Conservation (phyloP, 2,329 filamentous ascomycete species). For the Zalaria sp. region DNA sequence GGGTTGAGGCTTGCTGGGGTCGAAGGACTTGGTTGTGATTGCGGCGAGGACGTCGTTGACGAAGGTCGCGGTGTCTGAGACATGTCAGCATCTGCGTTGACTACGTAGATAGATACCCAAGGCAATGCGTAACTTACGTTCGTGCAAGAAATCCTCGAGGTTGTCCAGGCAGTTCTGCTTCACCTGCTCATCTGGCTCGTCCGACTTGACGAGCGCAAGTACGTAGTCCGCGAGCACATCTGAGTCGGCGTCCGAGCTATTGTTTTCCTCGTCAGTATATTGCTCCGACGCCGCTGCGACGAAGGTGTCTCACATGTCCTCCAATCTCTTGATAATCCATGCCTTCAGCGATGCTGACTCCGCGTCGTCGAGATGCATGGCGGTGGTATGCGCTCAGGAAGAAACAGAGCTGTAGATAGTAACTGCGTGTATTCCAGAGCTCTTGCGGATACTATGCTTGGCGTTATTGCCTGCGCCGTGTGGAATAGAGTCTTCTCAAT, state of each 20-base stretch:
- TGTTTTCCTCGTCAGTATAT: conserved; percentile 26
- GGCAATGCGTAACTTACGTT: conserved; percentile 31
- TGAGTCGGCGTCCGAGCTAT: conserved; percentile 58
- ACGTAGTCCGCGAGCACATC: conserved; percentile 77
- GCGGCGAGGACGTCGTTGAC: conserved; percentile 58
- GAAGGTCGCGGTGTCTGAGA: conserved; percentile 34
- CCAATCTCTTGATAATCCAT: conserved; percentile 66
- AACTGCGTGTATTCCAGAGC: no score
- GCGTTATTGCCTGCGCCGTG: no score
- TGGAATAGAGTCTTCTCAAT: no score
- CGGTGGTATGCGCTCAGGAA: background rate
- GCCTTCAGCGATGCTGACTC: conserved; percentile 49
- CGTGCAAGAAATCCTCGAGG: conserved; percentile 61
- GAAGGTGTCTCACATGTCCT: conserved; percentile 40
- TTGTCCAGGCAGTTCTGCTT: conserved; percentile 55
- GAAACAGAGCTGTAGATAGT: no score
- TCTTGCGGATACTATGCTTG: no score
- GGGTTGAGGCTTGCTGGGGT: conserved; percentile 16
- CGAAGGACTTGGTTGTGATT: conserved; percentile 40
- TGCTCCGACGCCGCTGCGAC: no score
- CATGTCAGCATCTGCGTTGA: background rate
- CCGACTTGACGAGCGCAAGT: conserved; percentile 59
- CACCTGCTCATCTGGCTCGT: conserved; percentile 50
- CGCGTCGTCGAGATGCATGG: conserved; percentile 40
- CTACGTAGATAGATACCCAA: no score